These are phyloP conservation scores for Cymbopogon citratus DNA, from an alignment of 176 grass and related monocot species.

Conservation along the genomic window DNA sequence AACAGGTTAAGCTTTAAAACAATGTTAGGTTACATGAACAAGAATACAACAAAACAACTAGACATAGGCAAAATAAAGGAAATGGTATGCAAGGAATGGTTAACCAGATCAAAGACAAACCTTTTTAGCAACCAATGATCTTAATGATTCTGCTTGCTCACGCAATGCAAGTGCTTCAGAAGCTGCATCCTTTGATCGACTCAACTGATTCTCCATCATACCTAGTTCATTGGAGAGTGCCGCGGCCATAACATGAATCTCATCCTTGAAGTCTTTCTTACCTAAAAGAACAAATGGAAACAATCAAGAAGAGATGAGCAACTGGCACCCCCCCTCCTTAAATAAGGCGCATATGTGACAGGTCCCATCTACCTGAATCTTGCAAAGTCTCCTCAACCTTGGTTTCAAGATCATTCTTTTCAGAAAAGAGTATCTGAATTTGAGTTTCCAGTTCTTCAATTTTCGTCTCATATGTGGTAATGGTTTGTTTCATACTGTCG, in stretches of 20 bases:
- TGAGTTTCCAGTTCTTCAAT: conserved; percentile 73
- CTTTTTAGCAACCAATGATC: conserved; percentile 61
- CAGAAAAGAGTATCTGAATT: conserved; percentile 52
- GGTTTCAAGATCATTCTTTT: conserved; percentile 89
- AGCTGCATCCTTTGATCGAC: conserved; percentile 75
- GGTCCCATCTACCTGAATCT: conserved; percentile 69
- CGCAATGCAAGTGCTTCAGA: conserved; percentile 64
- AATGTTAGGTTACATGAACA: not conserved
- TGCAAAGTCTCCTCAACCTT: conserved; percentile 85
- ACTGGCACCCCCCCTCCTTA: not conserved
- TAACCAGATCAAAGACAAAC: conserved; percentile 26
- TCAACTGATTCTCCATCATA: conserved; percentile 92
- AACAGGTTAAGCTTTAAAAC: not conserved
- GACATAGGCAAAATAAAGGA: conserved; percentile 1
- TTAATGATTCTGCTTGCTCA: conserved; percentile 68
- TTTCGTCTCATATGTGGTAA: conserved; percentile 64
- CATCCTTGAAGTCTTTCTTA: conserved; percentile 91
- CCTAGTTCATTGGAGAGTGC: conserved; percentile 89
- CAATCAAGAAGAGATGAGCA: conserved; percentile 13
- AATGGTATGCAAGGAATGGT: not conserved
- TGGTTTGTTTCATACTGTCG: conserved; percentile 55
- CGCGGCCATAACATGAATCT: conserved; percentile 88
- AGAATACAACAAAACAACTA: not conserved
- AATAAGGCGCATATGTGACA: not conserved
- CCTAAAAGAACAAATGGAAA: conserved; percentile 42